Base-by-base conservation (phyloP, 2,329 filamentous ascomycete species). In the Xylariaceae sp. region DNA sequence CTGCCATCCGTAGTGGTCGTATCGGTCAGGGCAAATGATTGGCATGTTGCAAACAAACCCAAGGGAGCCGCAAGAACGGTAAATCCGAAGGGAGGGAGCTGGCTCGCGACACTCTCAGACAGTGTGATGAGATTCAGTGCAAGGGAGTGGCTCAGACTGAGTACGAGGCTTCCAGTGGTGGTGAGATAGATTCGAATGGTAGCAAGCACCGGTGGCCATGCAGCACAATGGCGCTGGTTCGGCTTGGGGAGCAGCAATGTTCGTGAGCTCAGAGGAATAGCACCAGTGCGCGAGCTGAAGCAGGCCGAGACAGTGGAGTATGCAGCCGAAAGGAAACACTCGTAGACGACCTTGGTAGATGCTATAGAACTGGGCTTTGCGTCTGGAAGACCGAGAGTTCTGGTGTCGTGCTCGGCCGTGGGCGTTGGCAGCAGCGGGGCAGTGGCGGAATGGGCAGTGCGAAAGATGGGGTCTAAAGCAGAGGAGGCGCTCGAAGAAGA, bases 151-250 rank as follows among this genome's bases (percentile, higher is more conserved):
- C 70, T 72, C 22, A 84, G 61, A 40, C 73, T 75, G 22, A 82
- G 69, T 13, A 83, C 66, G 7, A 84, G 68, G 11, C 74, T 73
- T 2, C 81, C 81, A 0, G 77, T 78, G 1, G 78, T 83, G 6
- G 81, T 83, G 46, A 84, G 63, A 55, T 81, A 80, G 9, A 77
- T 72, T 44, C 76, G 75, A 14, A 84, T 73, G 6, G 77, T 81
- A 2, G 76, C 80, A 18, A 80, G 65, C 2, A 78, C 67, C 9
- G 63, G 59, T 11, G 64, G 59, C 7, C 56, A 57, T n/a, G 63
- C 57, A 31, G 67, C 63, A 28, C 59, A 63, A 28, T 70, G 67
- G 31, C 62, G 61, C 61, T 46, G 64, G 58, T 41, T 62, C 52
- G 13, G 70, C 52, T 19, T 73, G 65, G 47, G 50, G 19, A 84